phyloP scores from a whole-genome alignment of 768 basidiomycete species.

The Russula dissimulans region DNA sequence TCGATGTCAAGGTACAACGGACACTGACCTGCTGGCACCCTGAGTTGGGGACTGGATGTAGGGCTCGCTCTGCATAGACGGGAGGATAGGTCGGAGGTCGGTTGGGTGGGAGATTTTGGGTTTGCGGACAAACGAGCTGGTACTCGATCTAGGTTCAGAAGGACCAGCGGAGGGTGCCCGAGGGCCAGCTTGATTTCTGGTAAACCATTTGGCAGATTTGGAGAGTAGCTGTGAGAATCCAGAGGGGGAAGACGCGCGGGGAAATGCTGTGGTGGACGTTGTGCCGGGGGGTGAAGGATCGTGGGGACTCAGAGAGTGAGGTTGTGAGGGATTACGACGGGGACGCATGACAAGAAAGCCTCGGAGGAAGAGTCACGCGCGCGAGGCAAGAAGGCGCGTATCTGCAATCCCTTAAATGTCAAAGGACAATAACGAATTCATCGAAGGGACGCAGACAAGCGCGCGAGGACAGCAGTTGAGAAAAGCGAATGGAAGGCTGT shows the following conservation, averaged over 20 bases:
- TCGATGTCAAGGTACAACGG: not conserved
- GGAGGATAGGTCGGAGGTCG: slow-evolving; percentile 66
- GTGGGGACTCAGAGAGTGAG: slow-evolving; percentile 18
- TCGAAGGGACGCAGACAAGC: not conserved
- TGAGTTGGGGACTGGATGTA: slow-evolving; percentile 30
- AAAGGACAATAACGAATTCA: not conserved
- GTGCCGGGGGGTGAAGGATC: slow-evolving; percentile 7
- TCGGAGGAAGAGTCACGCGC: not conserved
- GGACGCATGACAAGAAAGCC: slow-evolving; percentile 12
- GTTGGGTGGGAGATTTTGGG: slow-evolving; percentile 81
- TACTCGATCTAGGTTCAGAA: slow-evolving; percentile 32
- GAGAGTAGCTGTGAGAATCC: slow-evolving; percentile 58
- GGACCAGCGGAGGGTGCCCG: slow-evolving; percentile 38
- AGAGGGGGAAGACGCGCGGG: slow-evolving; percentile 58
- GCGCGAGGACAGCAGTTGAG: not conserved
- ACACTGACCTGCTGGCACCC: slow-evolving; percentile 45
- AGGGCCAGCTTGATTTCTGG: slow-evolving; percentile 11
- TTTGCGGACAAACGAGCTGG: slow-evolving; percentile 40
- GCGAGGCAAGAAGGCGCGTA: not conserved
- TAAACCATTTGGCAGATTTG: slow-evolving; percentile 65
- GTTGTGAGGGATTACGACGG: slow-evolving; percentile 13
- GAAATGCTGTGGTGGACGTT: slow-evolving; percentile 21
- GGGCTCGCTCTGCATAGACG: slow-evolving; percentile 35
- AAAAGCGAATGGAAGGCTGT: not conserved
- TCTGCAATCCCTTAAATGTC: not conserved